Base-by-base conservation (phyloP, 1,139 yeast genomes). In the Suhomyces terraborum region DNA sequence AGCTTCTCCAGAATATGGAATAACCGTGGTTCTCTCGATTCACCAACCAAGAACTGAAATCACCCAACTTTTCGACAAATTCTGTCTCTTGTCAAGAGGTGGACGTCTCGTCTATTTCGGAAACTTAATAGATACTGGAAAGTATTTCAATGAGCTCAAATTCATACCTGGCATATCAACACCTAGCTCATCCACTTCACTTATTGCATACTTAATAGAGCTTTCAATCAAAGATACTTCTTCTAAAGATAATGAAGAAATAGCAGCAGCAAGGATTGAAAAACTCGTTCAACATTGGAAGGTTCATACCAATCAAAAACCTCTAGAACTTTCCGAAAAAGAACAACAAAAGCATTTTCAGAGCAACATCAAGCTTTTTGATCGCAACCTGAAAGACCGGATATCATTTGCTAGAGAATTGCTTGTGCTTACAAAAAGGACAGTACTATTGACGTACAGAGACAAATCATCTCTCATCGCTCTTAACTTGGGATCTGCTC, bases 41-140 rank as follows among this genome's bases (percentile, higher is more conserved):
- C 96, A 88, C 58, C 96, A 88, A 56, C 96, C 96, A 0, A 66
- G 95, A 40, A 79, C 87, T 0, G 95, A 88, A 56, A 85, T 88
- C 33, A 66, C 80, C 12, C 57, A 61, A 30, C 60, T 86, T 32
- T 84, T 88, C 52, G 95, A 88, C 58, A 72, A 77, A 36, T 68
- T 88, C 4, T 77, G 91, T 42, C 72, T 88, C n/a, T 62, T 88
- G 27, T 79, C 95, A 0, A 68, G 78, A 40, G 88, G 84, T 7
- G 88, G 93, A 1, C 67, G 80, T 24, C 59, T 79, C 35, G 79
- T 84, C 4, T 84, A 75, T 56, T 75, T 71, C 46, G 95, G 93
- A 0, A 56, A 67, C 16, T 67, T 80, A 36, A 48, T 50, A 0
- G 63, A 69, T 6, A 74, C 80, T 9, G 59, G 30, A n/a, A 31